Evolutionary conservation across 805 yeast genomes (phyloP), one percentile per base, ranked within the genome.

Genomic region (Saitoella complicata): DNA sequence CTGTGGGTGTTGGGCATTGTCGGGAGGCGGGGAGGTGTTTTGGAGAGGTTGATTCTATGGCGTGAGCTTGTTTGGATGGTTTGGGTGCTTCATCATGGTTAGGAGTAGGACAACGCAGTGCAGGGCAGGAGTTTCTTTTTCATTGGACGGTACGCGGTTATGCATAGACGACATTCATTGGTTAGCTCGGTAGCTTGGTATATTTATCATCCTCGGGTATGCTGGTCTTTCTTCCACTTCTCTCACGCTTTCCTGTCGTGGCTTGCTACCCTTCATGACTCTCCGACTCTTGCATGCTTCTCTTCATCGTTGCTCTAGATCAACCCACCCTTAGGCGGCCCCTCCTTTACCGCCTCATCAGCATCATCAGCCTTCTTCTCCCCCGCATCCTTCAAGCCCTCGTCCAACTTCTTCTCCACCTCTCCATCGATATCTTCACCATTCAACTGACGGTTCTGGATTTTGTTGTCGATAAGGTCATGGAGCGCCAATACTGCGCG

Each of bases 401-500:
- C 6, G 29, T 21, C 29, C 6, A 31, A 35, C 32, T 37, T 37
- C 6, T 34, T 32, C 7, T 32, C 32, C 11, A 32, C 13, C n/a
- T 36, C 32, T 11, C 36, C 34, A 12, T 21, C 42, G 21, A 38
- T 31, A 34, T 42, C 36, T 10, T 31, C 39, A 32, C 38, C 39
- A 11, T 46, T 42, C 38, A 45, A 46, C 54, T 69, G 72, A 58
- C 77, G 79, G 61, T 86, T 86, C 54, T 82, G 84, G 52, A 91
- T 78, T 65, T 91, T 91, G 66, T 93, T 93, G 56, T 91, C 97
- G 58, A 91, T 91, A 62, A 91, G 72, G 61, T 91, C 94, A 63
- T 91, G 95, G 72, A 91, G 88, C 7, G 97, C 93, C 58, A 91
- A 81, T 55, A 93, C 87, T 5, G 97, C 82, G 58, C 97, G 75